phyloP scores from a whole-genome alignment of 768 basidiomycete genomes.

The Leccinum subtestaceum region DNA sequence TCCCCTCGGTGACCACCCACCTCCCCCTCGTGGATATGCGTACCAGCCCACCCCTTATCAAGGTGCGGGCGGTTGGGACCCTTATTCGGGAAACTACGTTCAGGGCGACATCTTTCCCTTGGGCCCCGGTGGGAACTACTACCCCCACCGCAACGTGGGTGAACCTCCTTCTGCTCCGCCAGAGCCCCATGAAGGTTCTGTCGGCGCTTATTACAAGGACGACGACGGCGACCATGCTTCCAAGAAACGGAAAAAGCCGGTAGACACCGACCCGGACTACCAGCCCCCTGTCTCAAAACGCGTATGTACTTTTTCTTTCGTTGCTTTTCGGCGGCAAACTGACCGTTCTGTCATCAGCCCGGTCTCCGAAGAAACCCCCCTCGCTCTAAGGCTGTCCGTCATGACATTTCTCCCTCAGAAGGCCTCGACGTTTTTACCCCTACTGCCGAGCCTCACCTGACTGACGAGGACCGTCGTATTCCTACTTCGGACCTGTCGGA shows the following conservation, averaged over 20 bases:
- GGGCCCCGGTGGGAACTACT: constrained; percentile 37
- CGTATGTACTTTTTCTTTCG: constrained; percentile 41
- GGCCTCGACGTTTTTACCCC: constrained; percentile 18
- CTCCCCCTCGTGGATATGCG: constrained; percentile 31
- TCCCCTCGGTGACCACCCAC: constrained; percentile 31
- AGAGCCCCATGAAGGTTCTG: constrained; percentile 20
- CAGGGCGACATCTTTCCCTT: constrained; percentile 38
- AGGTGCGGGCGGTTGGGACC: constrained; percentile 39
- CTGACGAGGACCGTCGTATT: constrained; percentile 43
- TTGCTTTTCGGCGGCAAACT: neutral
- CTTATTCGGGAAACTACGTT: constrained; percentile 36
- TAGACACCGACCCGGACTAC: constrained; percentile 53
- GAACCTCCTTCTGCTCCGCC: constrained; percentile 11
- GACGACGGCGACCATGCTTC: constrained; percentile 30
- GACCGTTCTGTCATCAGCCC: constrained; percentile 24
- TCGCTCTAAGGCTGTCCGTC: constrained; percentile 35
- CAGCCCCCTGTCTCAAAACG: constrained; percentile 47
- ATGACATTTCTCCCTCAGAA: constrained; percentile 28
- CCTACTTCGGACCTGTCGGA: constrained; percentile 80
- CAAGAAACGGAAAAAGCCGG: constrained; percentile 50
- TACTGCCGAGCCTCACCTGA: constrained; percentile 22
- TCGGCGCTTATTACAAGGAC: constrained; percentile 32
- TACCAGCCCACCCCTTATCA: constrained; percentile 41
- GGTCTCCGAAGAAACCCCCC: constrained; percentile 44
- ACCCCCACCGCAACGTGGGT: constrained; percentile 29